phyloP scores from a whole-genome alignment of 257 asterid species.

The Petunia axillaris region DNA sequence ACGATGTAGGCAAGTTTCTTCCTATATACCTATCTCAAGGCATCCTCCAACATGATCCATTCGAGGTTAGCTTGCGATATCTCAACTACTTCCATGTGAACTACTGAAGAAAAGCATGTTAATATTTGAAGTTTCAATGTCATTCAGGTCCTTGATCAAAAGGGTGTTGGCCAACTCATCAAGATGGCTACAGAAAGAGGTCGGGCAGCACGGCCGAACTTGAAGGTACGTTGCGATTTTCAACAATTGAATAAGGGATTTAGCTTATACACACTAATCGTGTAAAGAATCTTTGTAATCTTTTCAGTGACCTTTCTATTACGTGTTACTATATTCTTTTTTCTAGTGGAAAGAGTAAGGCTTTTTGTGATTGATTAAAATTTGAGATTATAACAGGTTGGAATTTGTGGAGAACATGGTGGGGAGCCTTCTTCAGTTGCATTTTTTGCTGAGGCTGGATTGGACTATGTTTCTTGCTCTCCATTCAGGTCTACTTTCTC shows the following conservation, averaged over 20 bases:
- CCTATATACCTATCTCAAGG: slow-evolving; percentile 85
- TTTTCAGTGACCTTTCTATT: background rate
- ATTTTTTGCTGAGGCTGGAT: slow-evolving; percentile 85
- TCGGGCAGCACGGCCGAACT: slow-evolving; percentile 86
- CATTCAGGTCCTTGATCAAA: slow-evolving; percentile 83
- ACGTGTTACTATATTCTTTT: background rate
- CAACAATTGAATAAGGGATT: background rate
- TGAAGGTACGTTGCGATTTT: slow-evolving; percentile 58
- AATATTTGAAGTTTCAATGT: background rate
- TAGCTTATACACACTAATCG: background rate
- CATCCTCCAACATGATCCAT: slow-evolving; percentile 90
- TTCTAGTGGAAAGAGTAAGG: background rate
- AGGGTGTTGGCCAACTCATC: slow-evolving; percentile 92
- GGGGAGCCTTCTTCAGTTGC: slow-evolving; percentile 98
- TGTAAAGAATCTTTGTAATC: background rate
- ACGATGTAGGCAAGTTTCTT: slow-evolving; percentile 93
- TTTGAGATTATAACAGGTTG: slow-evolving; percentile 51
- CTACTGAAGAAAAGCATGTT: background rate
- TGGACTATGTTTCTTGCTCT: slow-evolving; percentile 94
- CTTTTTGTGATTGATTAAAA: background rate
- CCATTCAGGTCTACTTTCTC: slow-evolving; percentile 69
- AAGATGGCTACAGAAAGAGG: slow-evolving; percentile 92
- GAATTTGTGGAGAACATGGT: slow-evolving; percentile 96
- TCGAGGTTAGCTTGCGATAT: slow-evolving; percentile 60
- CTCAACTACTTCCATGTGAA: background rate